phyloP scores from a whole-genome alignment of 441 rosid species.

The Bruguiera hainesii region DNA sequence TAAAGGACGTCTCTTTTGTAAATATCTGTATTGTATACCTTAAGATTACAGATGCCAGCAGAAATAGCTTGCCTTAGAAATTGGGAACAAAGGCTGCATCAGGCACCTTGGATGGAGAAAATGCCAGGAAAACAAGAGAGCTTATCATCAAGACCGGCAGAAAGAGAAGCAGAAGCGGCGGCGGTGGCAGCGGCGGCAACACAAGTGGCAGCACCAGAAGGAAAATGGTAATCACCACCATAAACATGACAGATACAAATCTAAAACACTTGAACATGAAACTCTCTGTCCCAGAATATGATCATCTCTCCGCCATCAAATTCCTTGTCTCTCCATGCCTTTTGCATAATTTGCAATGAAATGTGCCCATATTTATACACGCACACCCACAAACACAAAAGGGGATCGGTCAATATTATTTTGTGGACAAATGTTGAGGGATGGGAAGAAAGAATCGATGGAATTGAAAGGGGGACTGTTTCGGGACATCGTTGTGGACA shows the following conservation, averaged over 20 bases:
- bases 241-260: slow-evolving; percentile 13
- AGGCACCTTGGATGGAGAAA: slow-evolving; percentile 22
- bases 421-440: background rate
- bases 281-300: slow-evolving; percentile 1
- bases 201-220: slow-evolving; percentile 41
- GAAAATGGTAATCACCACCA: slow-evolving; percentile 25
- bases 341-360: no score
- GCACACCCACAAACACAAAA: no score
- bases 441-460: background rate
- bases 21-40: no score
- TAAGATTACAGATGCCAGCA: no score
- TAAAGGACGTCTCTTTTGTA: no score
- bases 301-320: background rate
- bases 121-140: slow-evolving; percentile 37
- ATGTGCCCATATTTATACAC: no score
- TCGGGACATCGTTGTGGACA: background rate
- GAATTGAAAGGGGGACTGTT: background rate
- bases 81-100: background rate
- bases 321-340: no score
- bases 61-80: no score
- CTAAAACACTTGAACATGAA: slow-evolving; percentile 21
- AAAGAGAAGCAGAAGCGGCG: slow-evolving; percentile 35
- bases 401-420: background rate
- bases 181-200: slow-evolving; percentile 43
- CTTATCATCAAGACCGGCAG: slow-evolving; percentile 36